These are phyloP conservation scores for Curvularia hawaiiensis DNA, from an alignment of 2,329 filamentous ascomycete species.

Conservation along the genomic window DNA sequence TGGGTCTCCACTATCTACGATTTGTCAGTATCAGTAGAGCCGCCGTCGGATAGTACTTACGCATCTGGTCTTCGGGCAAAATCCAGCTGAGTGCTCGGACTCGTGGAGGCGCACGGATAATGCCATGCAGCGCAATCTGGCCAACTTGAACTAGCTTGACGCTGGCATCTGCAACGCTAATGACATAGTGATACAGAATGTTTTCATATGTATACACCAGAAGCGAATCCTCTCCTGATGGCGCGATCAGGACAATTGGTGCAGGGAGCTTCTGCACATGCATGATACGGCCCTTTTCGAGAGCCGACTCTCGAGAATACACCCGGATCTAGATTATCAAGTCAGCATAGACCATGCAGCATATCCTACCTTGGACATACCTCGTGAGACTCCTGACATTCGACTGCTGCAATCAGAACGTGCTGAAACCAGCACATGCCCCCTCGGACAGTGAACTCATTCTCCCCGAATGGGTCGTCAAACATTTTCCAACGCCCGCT, in stretches of 20 bases:
- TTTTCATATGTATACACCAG: constrained; percentile 98
- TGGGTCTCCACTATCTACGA: constrained; percentile 78
- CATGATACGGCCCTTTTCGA: constrained; percentile 75
- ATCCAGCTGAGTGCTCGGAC: constrained; percentile 97
- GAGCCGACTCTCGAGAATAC: constrained; percentile 82
- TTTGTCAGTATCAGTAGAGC: constrained; percentile 22
- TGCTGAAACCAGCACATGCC: constrained; percentile 99
- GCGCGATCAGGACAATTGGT: constrained; percentile 86
- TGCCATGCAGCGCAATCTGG: constrained; percentile 96
- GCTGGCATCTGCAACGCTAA: constrained; percentile 71
- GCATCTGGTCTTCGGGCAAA: constrained; percentile 84
- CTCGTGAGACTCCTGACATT: constrained; percentile 80
- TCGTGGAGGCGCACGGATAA: constrained; percentile 88
- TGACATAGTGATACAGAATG: constrained; percentile 91
- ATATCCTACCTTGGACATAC: constrained; percentile 41
- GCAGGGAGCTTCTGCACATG: constrained; percentile 79
- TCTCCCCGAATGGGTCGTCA: constrained; percentile 77
- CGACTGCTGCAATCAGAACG: constrained; percentile 90
- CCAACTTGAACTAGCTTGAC: constrained; percentile 90
- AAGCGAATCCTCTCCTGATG: constrained; percentile 90
- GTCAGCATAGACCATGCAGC: constrained; percentile 12
- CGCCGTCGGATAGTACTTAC: constrained; percentile 49
- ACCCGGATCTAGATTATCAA: constrained; percentile 68
- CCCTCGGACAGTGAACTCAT: constrained; percentile 88
- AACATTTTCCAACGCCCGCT: constrained; percentile 98